Percentiles rank a stretch among this genome's conserved stretches.
Evolutionary conservation across 73 alveolate species (phyloP).

Genomic region (Tetrahymena thermophila): DNA sequence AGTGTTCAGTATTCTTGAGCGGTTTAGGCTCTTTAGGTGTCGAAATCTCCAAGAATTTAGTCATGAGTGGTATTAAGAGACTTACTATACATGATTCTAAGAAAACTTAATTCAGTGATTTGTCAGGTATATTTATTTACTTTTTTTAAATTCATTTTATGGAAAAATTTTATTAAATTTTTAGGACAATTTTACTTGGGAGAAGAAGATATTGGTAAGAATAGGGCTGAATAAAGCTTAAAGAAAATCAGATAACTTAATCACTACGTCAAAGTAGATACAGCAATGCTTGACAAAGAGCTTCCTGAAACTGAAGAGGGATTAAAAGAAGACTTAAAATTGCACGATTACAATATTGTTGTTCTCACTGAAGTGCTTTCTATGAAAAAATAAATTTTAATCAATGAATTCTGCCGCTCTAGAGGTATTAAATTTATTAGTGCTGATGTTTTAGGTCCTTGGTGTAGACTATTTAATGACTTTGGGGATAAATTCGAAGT

Average conservation of each 20-base stretch:
- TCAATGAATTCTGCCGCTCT: conserved; percentile 76
- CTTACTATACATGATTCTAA: conserved; percentile 77
- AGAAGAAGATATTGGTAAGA: conserved; percentile 69
- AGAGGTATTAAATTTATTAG: conserved; percentile 62
- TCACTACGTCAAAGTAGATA: conserved; percentile 70
- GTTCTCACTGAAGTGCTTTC: conserved; percentile 68
- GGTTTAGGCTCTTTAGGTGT: conserved; percentile 91
- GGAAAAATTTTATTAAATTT: too few relatives aligned
- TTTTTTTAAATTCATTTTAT: background rate
- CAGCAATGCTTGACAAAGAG: background rate
- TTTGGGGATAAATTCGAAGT: conserved; percentile 82
- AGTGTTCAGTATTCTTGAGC: conserved; percentile 62
- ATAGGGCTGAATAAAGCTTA: conserved; percentile 67
- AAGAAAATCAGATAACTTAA: conserved; percentile 74
- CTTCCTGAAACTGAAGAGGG: conserved; percentile 31
- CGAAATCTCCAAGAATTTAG: conserved; percentile 90
- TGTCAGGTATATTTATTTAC: conserved; percentile 5
- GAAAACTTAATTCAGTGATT: conserved; percentile 54
- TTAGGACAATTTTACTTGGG: conserved; percentile 77
- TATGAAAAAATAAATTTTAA: conserved; percentile 27
- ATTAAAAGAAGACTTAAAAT: conserved; percentile 32
- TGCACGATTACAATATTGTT: conserved; percentile 52
- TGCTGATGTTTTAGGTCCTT: conserved; percentile 80
- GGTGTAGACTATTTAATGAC: conserved; percentile 78
- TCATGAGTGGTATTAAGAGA: conserved; percentile 83